Percentiles rank a stretch among this genome's conserved stretches.
Evolutionary conservation across 2,329 filamentous ascomycete genomes (phyloP).

Genomic region (Xylaria multiplex): DNA sequence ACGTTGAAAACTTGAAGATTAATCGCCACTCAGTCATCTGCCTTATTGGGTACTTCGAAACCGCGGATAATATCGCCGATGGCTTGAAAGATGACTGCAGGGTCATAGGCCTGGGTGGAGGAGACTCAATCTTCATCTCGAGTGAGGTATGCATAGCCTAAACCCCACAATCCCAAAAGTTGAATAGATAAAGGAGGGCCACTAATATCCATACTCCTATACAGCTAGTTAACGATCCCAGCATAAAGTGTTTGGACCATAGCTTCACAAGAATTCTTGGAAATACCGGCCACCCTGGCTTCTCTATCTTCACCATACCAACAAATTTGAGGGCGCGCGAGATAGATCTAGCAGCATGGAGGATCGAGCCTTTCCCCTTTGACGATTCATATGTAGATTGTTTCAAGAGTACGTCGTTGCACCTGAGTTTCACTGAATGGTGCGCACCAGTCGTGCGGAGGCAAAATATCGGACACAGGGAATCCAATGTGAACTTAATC

Average conservation of each 20-base stretch:
- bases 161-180: not conserved
- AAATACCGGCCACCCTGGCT: constrained; percentile 27
- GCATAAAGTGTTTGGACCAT: not conserved
- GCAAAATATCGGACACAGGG: constrained; percentile 6
- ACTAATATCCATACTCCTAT: not conserved
- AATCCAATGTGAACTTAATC: constrained; percentile 4
- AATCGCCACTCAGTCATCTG: constrained; percentile 13
- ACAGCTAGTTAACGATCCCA: constrained; percentile 26
- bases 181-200: not conserved
- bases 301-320: constrained; percentile 15
- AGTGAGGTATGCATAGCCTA: not conserved
- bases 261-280: constrained; percentile 26
- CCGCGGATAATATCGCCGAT: constrained; percentile 7
- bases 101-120: constrained; percentile 21
- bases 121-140: constrained; percentile 15
- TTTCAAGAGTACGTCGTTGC: constrained; percentile 26
- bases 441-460: not conserved
- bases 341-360: constrained; percentile 12
- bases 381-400: constrained; percentile 15
- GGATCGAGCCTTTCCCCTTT: constrained; percentile 6
- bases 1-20: not conserved
- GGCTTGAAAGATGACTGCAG: constrained; percentile 3
- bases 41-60: constrained; percentile 23
- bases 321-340: not conserved
- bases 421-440: constrained; percentile 31